A percentile compares a stretch with the other conserved stretches of the same genome.
Conservation (phyloP, 2,329 filamentous ascomycete species). For the Ophiostoma piceae region DNA sequence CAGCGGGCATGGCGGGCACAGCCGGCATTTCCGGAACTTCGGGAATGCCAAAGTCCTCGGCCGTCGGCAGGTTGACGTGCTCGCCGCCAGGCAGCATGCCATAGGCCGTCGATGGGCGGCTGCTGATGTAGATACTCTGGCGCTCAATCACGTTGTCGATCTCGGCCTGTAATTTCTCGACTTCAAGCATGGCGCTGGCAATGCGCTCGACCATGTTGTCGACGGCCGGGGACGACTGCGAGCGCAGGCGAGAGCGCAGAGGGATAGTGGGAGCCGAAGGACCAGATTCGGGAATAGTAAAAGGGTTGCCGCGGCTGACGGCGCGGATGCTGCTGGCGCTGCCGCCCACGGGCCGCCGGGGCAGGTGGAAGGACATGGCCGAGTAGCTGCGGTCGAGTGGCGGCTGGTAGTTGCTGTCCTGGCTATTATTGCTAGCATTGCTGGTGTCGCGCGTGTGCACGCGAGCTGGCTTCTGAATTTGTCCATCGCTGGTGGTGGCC, state of each 20-base stretch:
- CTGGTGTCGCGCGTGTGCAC: conserved; percentile 34
- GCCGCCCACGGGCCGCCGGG: conserved; percentile 39
- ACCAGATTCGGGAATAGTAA: neutral
- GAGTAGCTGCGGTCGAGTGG: conserved; percentile 42
- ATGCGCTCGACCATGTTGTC: conserved; percentile 52
- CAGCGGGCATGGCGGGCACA: conserved; percentile 53
- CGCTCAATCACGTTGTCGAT: conserved; percentile 57
- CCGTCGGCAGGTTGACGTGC: conserved; percentile 1
- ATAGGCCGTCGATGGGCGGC: conserved; percentile 49
- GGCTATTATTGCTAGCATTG: conserved; percentile 29
- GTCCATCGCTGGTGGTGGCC: conserved; percentile 26
- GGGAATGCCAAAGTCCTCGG: conserved; percentile 33
- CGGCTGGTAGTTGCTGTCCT: conserved; percentile 31
- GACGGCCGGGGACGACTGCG: conserved; percentile 44
- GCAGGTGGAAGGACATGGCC: conserved; percentile 53
- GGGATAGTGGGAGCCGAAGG: conserved; percentile 35
- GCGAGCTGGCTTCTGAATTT: conserved; percentile 38
- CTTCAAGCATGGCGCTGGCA: conserved; percentile 53
- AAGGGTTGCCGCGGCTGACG: neutral
- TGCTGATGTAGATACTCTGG: conserved; percentile 52
- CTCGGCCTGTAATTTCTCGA: conserved; percentile 53
- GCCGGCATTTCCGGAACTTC: conserved; percentile 38
- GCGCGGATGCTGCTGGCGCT: conserved; percentile 16
- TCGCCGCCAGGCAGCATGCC: conserved; percentile 35
- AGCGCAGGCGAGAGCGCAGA: conserved; percentile 42